phyloP scores from a whole-genome alignment of 345 rosid genomes.

The Diplotaxis tenuifolia region DNA sequence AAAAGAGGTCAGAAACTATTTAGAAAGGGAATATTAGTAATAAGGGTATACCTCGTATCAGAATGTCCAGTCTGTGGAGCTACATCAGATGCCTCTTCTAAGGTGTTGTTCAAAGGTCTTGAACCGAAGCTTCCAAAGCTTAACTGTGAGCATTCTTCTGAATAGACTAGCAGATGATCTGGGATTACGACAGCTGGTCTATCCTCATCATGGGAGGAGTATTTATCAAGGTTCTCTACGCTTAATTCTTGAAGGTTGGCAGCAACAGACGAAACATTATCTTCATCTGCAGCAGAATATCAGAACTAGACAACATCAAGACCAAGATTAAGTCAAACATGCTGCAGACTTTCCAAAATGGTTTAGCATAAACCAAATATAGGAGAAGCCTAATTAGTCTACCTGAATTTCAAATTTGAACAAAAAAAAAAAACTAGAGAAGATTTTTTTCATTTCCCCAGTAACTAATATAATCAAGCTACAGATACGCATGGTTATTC shows the following conservation, averaged over 20 bases:
- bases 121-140: not conserved
- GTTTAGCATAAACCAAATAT: no score
- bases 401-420: no score
- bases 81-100: constrained; percentile 59
- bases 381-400: no score
- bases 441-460: no score
- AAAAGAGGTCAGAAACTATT: not conserved
- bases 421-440: no score
- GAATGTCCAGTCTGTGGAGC: constrained; percentile 46
- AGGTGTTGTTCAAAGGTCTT: constrained; percentile 46
- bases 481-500: no score
- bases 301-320: no score
- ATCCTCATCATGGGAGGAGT: not conserved
- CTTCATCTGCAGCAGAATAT: no score
- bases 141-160: not conserved
- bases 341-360: no score
- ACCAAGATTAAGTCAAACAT: no score
- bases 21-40: not conserved
- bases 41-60: constrained; percentile 56
- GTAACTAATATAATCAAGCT: no score
- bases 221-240: not conserved
- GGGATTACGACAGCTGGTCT: not conserved
- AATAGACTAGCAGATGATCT: not conserved
- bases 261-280: not conserved
- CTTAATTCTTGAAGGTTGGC: not conserved